These are phyloP conservation scores for Triadica sebifera DNA, from an alignment of 345 rosid genomes.

Conservation along the genomic window DNA sequence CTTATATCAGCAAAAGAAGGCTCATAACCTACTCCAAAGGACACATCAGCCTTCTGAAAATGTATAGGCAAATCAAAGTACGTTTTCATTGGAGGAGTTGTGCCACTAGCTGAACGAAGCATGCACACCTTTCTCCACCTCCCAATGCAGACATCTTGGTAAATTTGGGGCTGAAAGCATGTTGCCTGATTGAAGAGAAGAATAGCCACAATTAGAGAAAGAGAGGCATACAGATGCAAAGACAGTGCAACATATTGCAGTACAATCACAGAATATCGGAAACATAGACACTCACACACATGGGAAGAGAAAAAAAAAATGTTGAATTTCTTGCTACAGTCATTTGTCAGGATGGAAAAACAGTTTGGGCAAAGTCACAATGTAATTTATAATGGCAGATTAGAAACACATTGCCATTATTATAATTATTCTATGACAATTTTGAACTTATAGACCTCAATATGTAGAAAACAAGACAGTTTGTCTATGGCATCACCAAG, in stretches of 20 bases:
- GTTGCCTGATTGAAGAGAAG: slow-evolving; percentile 68
- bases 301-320: background rate
- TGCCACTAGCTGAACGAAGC: slow-evolving; percentile 93
- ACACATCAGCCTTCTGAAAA: slow-evolving; percentile 73
- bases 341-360: background rate
- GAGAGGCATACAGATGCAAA: background rate
- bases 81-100: slow-evolving; percentile 92
- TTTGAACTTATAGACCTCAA: no score
- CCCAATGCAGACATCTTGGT: slow-evolving; percentile 85
- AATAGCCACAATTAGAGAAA: slow-evolving; percentile 24
- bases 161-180: slow-evolving; percentile 84
- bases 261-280: background rate
- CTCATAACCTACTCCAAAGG: slow-evolving; percentile 95
- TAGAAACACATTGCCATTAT: background rate
- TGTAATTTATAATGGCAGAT: background rate
- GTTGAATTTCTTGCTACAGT: background rate
- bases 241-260: background rate
- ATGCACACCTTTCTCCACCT: slow-evolving; percentile 93
- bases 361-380: background rate
- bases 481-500: background rate
- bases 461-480: background rate
- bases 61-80: slow-evolving; percentile 78
- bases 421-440: background rate
- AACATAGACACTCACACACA: background rate
- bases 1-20: slow-evolving; percentile 91